A percentile compares a stretch with the other conserved stretches of the same genome.
Evolutionary conservation across 768 basidiomycete species (phyloP).

Genomic region (Mycena olivaceomarginata): DNA sequence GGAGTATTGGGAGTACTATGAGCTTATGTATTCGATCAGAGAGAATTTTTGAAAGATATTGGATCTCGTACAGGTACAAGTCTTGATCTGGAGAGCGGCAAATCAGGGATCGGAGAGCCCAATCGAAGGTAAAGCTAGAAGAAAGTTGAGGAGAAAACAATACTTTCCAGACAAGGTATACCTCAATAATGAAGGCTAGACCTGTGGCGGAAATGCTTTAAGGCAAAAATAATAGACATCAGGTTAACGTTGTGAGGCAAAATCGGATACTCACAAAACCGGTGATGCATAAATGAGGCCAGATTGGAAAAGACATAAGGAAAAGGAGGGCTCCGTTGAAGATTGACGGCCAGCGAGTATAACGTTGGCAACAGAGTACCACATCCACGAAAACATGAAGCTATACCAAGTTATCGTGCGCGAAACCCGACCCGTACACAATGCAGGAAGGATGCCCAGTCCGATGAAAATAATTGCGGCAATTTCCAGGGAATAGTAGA

Average conservation of each 20-base stretch:
- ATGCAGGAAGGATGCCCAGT: constrained; percentile 23
- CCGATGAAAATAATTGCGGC: constrained; percentile 18
- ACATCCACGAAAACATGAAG: constrained; percentile 38
- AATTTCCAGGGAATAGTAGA: constrained; percentile 9
- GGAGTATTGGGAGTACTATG: constrained; percentile 12
- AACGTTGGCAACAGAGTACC: constrained; percentile 19
- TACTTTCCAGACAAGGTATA: not conserved
- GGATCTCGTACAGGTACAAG: constrained; percentile 1
- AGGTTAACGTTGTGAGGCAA: not conserved
- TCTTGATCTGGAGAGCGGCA: not conserved
- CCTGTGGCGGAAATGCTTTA: constrained; percentile 2
- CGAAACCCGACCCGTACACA: constrained; percentile 21
- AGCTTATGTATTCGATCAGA: not conserved
- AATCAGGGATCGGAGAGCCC: not conserved
- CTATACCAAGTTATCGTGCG: constrained; percentile 32
- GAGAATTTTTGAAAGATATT: not conserved
- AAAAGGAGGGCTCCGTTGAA: constrained; percentile 6
- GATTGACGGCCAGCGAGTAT: constrained; percentile 30
- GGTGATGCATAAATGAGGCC: constrained; percentile 36
- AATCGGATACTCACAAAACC: constrained; percentile 16
- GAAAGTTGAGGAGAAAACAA: not conserved
- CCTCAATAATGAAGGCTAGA: constrained; percentile 16
- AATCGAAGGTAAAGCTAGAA: constrained; percentile 6
- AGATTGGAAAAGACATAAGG: constrained; percentile 26
- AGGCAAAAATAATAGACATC: not conserved